These are phyloP conservation scores for Mucuna pruriens DNA, from an alignment of 306 rosid species.

Conservation along the genomic window DNA sequence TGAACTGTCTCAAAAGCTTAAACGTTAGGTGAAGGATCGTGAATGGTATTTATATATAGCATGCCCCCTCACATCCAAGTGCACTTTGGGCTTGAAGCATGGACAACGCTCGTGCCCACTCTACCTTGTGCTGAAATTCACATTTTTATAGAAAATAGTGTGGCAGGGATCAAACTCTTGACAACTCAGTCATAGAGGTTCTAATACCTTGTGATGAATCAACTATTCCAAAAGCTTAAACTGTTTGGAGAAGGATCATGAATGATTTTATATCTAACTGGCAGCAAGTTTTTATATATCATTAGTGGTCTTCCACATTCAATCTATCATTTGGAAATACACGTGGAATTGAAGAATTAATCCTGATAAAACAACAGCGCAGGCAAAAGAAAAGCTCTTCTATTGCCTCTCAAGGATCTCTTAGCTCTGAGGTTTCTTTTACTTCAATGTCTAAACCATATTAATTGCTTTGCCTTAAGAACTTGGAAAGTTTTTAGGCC, in stretches of 20 bases:
- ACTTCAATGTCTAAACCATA: conserved; percentile 6
- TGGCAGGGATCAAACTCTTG: neutral
- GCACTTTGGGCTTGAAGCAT: neutral
- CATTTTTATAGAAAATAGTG: neutral
- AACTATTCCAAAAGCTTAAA: neutral
- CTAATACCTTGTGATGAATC: neutral
- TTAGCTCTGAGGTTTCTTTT: conserved; percentile 7
- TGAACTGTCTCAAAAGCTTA: conserved; percentile 9
- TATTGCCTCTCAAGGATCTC: conserved; percentile 1
- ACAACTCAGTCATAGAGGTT: neutral
- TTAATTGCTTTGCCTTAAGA: conserved; percentile 3
- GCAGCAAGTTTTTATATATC: conserved; percentile 12
- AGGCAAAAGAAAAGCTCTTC: conserved; percentile 21
- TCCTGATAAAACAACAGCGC: conserved; percentile 13
- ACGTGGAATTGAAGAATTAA: conserved; percentile 19
- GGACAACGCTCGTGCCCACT: conserved; percentile 2
- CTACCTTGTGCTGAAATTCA: conserved; percentile 1
- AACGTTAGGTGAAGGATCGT: conserved; percentile 4
- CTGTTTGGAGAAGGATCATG: neutral
- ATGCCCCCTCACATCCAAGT: neutral
- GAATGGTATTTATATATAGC: neutral
- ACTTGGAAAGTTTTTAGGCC: neutral
- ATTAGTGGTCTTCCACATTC: neutral
- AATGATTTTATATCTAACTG: neutral
- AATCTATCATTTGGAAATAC: neutral